Conservation (phyloP, 2,329 filamentous ascomycete genomes). For the Xylariomycetidae sp. region DNA sequence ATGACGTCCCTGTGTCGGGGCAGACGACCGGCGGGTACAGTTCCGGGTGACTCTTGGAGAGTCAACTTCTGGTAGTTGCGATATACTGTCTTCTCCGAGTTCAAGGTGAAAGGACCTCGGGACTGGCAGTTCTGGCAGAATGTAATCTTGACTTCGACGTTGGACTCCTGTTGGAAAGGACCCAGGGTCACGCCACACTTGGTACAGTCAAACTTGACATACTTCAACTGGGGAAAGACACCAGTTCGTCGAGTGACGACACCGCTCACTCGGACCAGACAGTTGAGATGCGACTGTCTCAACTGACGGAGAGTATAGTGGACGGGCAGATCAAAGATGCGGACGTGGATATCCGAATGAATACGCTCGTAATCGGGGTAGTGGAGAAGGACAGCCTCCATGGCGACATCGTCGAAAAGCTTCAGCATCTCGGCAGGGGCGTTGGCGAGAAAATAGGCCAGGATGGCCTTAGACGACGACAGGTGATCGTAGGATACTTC, state of each 20-base stretch:
- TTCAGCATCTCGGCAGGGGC: slow-evolving; percentile 92
- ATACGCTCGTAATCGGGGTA: slow-evolving; percentile 98
- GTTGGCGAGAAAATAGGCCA: slow-evolving; percentile 95
- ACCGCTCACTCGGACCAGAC: slow-evolving; percentile 86
- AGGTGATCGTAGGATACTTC: slow-evolving; percentile 96
- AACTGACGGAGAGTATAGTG: slow-evolving; percentile 94
- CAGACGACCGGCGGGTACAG: slow-evolving; percentile 90
- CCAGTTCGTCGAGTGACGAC: slow-evolving; percentile 92
- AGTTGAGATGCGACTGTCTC: slow-evolving; percentile 93
- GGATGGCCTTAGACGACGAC: slow-evolving; percentile 81
- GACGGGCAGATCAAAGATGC: slow-evolving; percentile 90
- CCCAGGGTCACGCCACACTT: slow-evolving; percentile 91
- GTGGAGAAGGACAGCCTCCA: slow-evolving; percentile 92
- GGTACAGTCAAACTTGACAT: slow-evolving; percentile 94
- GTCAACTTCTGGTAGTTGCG: slow-evolving; percentile 98
- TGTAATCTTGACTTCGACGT: slow-evolving; percentile 90
- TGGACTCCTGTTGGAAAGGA: slow-evolving; percentile 96
- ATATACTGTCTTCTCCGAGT: slow-evolving; percentile 97
- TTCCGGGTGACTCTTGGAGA: slow-evolving; percentile 93
- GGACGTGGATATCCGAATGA: slow-evolving; percentile 95
- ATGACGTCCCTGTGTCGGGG: slow-evolving; percentile 93
- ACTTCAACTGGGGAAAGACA: slow-evolving; percentile 96
- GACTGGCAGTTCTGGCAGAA: slow-evolving; percentile 97
- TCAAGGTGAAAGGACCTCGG: slow-evolving; percentile 88
- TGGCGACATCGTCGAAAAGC: slow-evolving; percentile 92